Conservation (phyloP, 176 grass and related monocot genomes). For the Secale cereale region DNA sequence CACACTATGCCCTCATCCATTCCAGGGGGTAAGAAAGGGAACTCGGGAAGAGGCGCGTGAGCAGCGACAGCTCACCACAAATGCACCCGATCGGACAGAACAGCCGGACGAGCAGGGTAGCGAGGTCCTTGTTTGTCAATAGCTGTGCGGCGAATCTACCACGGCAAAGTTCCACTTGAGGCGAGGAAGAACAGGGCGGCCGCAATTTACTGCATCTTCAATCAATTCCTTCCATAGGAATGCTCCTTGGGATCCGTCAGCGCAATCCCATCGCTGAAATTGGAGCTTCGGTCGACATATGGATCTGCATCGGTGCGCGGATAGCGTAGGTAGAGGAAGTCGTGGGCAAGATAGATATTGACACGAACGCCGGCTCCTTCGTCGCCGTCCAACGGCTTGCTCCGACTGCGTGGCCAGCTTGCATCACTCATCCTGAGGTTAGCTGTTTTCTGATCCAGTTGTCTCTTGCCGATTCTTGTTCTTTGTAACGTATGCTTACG, state of each 20-base stretch:
- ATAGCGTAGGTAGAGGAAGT: background rate
- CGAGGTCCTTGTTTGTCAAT: too few species aligned
- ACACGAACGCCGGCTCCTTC: slow-evolving; percentile 48
- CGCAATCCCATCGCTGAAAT: slow-evolving; percentile 16
- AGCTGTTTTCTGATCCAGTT: background rate
- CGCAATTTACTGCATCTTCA: too few species aligned
- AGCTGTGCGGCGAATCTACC: too few species aligned
- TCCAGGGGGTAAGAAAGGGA: too few species aligned
- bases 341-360: slow-evolving; percentile 28
- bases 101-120: too few species aligned
- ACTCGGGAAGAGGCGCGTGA: too few species aligned
- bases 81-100: too few species aligned
- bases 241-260: slow-evolving; percentile 26
- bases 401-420: slow-evolving; percentile 40
- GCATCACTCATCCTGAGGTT: slow-evolving; percentile 69
- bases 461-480: background rate
- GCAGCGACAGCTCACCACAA: too few species aligned
- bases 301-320: background rate
- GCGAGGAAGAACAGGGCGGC: too few species aligned
- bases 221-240: too few species aligned
- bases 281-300: slow-evolving; percentile 11
- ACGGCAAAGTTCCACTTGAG: too few species aligned
- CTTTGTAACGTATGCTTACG: slow-evolving; percentile 10
- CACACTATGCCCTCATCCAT: too few species aligned
- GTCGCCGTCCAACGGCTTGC: slow-evolving; percentile 50